These are phyloP conservation scores for Medicago lupulina DNA, from an alignment of 306 rosid genomes.

Conservation along the genomic window DNA sequence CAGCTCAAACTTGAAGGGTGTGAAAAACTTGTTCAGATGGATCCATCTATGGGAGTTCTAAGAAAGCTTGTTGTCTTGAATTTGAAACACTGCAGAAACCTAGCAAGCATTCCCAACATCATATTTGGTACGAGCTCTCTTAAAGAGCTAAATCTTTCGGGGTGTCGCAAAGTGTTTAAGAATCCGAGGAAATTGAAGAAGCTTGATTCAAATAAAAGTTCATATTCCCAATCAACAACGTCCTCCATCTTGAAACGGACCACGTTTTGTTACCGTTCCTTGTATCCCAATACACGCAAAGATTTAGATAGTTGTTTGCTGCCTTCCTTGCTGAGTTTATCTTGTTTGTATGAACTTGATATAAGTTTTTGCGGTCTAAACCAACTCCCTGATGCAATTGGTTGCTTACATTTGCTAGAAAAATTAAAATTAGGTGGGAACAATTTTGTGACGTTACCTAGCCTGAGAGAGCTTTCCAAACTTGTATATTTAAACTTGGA, in stretches of 20 bases:
- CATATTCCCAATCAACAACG: too few species aligned
- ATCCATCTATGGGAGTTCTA: not conserved
- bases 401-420: not conserved
- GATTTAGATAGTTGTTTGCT: too few species aligned
- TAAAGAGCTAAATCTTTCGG: too few species aligned
- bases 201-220: too few species aligned
- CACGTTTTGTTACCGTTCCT: too few species aligned
- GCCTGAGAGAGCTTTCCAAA: not conserved
- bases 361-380: constrained; percentile 13
- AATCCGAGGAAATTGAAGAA: too few species aligned
- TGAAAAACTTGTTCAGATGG: not conserved
- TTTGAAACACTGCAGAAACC: not conserved
- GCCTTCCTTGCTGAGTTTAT: not conserved
- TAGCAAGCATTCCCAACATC: not conserved
- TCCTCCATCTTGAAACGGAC: too few species aligned
- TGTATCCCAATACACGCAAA: too few species aligned
- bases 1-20: not conserved
- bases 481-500: not conserved
- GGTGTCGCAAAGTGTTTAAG: not conserved
- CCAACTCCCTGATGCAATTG: not conserved
- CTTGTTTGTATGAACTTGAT: not conserved
- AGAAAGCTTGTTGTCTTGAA: not conserved
- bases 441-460: not conserved
- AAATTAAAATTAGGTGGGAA: constrained; percentile 3
- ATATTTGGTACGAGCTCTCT: not conserved